Evolutionary conservation across 2,329 filamentous ascomycete genomes (phyloP), one percentile per base, ranked within the genome.

Genomic region (Nigrospora osmanthi): DNA sequence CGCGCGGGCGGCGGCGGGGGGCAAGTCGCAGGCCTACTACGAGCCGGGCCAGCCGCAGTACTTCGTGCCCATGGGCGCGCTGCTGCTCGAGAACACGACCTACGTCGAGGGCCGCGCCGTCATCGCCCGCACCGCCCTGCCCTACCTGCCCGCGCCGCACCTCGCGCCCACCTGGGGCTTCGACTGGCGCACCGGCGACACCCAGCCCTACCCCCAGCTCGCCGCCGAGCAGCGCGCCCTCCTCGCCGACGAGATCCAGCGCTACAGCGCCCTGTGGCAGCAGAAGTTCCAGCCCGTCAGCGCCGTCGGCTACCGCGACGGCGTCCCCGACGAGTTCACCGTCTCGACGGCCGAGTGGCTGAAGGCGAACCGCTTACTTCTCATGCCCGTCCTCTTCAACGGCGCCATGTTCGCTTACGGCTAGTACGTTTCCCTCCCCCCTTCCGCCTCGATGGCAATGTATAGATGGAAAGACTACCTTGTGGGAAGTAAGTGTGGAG

Each of bases 161-260:
- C 14, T n/a, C 14, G 2, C 2, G 2, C 34, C 34, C 14, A 4
- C 4, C 34, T 35, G 34, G 34, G n/a, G 34, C 34, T 35, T 35
- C 34, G 34, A 35, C 34, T 35, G 34, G 34, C 6, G 6, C 34
- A n/a, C 34, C 34, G 34, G 34, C 34, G 11, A 6, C 14, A 35
- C 34, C 6, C 14, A 2, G 34, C 14, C 34, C 34, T 35, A 11
- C 34, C 34, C 34, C 5, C 13, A 14, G 14, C 34, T 35, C 6
- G 5, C 23, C 33, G 34, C 41, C 14, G 41, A 35, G 5, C 41
- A 43, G 17, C 33, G 16, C 34, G 36, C 13, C 19, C 13, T 33
- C 13, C 17, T 43, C 2, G 42, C 49, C 33, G 38, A 36, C 1
- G 40, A 47, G 17, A 45, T 38, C 40, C 35, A 44, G 14, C 51